Conservation (phyloP, 1,284 basidiomycete genomes). For the Cryptococcus sp. region DNA sequence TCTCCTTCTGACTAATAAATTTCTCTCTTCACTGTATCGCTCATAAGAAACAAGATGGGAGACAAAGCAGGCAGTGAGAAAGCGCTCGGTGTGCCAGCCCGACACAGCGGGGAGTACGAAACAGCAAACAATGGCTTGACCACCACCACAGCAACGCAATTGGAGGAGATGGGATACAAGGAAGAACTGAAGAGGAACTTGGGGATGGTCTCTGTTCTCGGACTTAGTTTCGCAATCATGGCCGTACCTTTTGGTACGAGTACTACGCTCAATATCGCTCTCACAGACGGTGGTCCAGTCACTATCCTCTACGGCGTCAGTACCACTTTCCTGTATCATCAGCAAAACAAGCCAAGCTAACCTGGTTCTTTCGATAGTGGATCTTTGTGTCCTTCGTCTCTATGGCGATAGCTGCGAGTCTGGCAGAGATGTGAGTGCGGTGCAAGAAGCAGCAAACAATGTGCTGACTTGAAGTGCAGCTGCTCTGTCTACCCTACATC, state of each 20-base stretch:
- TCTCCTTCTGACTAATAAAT: too few relatives aligned
- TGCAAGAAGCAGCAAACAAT: not conserved
- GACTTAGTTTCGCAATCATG: slow-evolving; percentile 54
- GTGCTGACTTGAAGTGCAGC: slow-evolving; percentile 18
- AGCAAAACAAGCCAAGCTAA: too few relatives aligned
- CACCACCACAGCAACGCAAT: slow-evolving; percentile 27
- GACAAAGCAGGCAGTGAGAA: slow-evolving; percentile 1
- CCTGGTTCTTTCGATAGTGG: slow-evolving; percentile 37
- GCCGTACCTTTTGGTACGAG: slow-evolving; percentile 54
- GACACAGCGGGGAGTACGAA: not conserved
- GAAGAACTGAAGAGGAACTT: slow-evolving; percentile 53
- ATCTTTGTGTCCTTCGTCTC: slow-evolving; percentile 55
- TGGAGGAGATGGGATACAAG: slow-evolving; percentile 56
- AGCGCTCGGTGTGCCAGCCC: not conserved
- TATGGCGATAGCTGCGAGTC: slow-evolving; percentile 53
- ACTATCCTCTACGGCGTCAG: slow-evolving; percentile 52
- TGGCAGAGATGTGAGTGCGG: slow-evolving; percentile 53
- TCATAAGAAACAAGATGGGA: not conserved
- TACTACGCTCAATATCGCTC: slow-evolving; percentile 53
- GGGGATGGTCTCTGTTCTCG: slow-evolving; percentile 56
- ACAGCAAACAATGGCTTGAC: too few relatives aligned
- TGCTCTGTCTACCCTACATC: slow-evolving; percentile 56
- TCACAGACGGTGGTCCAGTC: slow-evolving; percentile 54
- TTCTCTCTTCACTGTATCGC: too few relatives aligned
- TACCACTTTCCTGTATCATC: slow-evolving; percentile 4